Evolutionary conservation across 805 yeast species (phyloP).

Genomic region (Ogataea minuta): DNA sequence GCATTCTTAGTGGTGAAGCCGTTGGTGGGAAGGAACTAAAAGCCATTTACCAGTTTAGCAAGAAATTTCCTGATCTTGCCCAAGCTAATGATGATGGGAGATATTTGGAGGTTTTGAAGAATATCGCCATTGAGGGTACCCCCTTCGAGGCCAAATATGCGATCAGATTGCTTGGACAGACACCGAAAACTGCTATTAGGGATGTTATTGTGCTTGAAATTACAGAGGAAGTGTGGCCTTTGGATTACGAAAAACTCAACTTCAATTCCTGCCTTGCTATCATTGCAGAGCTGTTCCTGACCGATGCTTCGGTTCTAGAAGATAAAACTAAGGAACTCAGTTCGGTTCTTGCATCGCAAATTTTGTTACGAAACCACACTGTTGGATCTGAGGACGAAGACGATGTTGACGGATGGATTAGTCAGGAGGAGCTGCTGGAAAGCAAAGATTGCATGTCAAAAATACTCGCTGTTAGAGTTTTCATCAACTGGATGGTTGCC

Average conservation of each 20-base stretch:
- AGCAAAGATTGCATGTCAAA: slow-evolving; percentile 26
- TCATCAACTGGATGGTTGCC: slow-evolving; percentile 53
- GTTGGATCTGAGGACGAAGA: slow-evolving; percentile 45
- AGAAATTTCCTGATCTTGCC: slow-evolving; percentile 44
- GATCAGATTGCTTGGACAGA: slow-evolving; percentile 51
- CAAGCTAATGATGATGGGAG: slow-evolving; percentile 36
- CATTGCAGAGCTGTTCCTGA: slow-evolving; percentile 55
- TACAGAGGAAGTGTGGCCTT: slow-evolving; percentile 47
- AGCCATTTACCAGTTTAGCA: slow-evolving; percentile 58
- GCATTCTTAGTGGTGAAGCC: slow-evolving; percentile 5
- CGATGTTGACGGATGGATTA: slow-evolving; percentile 46
- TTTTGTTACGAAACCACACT: slow-evolving; percentile 52
- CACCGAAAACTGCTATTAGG: slow-evolving; percentile 34
- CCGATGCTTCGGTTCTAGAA: slow-evolving; percentile 46
- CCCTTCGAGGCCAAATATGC: slow-evolving; percentile 66
- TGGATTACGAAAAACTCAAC: slow-evolving; percentile 36
- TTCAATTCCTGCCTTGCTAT: slow-evolving; percentile 58
- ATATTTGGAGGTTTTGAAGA: slow-evolving; percentile 45
- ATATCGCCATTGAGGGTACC: slow-evolving; percentile 49
- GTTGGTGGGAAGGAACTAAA: slow-evolving; percentile 44
- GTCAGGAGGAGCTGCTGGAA: slow-evolving; percentile 20
- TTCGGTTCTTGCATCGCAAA: slow-evolving; percentile 55
- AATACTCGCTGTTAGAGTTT: slow-evolving; percentile 46
- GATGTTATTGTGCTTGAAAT: slow-evolving; percentile 41
- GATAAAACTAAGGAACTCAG: slow-evolving; percentile 58